Conservation (phyloP, 108 stramenopile species). For the Pseudonitzschia delicatissima region DNA sequence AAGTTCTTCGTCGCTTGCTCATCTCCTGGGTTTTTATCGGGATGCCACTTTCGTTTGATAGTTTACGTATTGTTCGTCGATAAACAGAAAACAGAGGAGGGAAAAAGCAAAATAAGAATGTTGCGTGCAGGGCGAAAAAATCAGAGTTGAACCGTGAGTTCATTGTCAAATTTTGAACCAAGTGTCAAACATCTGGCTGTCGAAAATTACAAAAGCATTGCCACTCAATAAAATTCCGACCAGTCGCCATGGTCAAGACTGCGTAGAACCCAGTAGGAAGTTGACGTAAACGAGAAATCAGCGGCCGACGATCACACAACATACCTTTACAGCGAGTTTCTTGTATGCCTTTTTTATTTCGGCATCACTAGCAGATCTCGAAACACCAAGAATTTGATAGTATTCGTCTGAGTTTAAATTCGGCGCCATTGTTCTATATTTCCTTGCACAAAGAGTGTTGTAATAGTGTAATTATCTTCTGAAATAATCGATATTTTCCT, state of each 20-base stretch:
- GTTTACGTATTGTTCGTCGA: not conserved
- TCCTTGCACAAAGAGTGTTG: no score
- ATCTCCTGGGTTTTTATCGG: conserved; percentile 83
- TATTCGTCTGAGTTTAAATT: conserved; percentile 81
- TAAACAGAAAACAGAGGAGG: conserved; percentile 5
- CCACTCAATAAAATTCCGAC: no score
- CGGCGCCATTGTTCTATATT: conserved; percentile 47
- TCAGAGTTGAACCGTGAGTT: not conserved
- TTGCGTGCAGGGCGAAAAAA: not conserved
- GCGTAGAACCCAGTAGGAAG: not conserved
- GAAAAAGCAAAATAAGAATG: conserved; percentile 1
- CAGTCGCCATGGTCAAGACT: not conserved
- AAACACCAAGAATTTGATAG: conserved; percentile 81
- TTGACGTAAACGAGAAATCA: not conserved
- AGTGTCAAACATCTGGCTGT: no score
- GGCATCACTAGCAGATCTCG: conserved; percentile 66
- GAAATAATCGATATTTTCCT: no score
- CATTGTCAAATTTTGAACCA: not conserved
- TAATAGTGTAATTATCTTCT: no score
- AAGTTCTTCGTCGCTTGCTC: conserved; percentile 85
- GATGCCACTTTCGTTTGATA: conserved; percentile 79
- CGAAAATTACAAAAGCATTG: no score
- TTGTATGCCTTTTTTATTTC: conserved; percentile 81
- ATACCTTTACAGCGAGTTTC: conserved; percentile 83
- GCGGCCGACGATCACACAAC: conserved; percentile 12